phyloP scores from a whole-genome alignment of 257 asterid species.

The Oldenlandia corymbosa region DNA sequence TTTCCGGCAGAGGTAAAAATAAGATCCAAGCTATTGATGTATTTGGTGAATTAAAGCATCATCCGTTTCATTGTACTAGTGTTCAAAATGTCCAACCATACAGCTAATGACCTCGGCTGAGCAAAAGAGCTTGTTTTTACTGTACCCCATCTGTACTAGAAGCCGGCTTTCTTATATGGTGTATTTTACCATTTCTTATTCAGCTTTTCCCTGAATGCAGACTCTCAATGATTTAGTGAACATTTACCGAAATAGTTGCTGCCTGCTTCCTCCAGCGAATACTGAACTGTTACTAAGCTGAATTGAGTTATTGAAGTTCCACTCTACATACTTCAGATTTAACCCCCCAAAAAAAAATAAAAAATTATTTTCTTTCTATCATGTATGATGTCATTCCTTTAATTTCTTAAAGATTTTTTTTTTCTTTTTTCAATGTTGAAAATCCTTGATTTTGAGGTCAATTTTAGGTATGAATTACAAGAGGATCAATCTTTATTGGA shows the following conservation, averaged over 20 bases:
- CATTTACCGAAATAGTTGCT: slow-evolving; percentile 47
- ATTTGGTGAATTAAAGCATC: background rate
- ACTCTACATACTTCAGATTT: too few species aligned
- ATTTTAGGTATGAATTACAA: slow-evolving; percentile 89
- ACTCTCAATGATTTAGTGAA: slow-evolving; percentile 61
- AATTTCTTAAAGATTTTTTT: background rate
- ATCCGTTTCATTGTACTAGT: background rate
- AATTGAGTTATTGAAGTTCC: slow-evolving; percentile 5
- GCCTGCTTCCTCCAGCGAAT: slow-evolving; percentile 59
- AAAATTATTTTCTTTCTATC: background rate
- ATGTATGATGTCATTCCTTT: slow-evolving; percentile 3
- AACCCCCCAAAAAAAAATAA: too few species aligned
- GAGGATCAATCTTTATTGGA: slow-evolving; percentile 73
- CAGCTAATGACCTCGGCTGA: background rate
- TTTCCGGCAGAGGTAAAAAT: slow-evolving; percentile 76
- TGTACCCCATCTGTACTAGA: background rate
- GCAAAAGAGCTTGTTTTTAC: background rate
- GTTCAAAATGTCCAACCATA: background rate
- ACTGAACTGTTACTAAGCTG: slow-evolving; percentile 69
- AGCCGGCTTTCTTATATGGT: slow-evolving; percentile 14
- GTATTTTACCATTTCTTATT: slow-evolving; percentile 5
- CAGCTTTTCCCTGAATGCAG: slow-evolving; percentile 39
- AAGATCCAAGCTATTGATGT: background rate
- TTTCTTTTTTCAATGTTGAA: too few species aligned
- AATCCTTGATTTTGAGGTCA: too few species aligned